Base-by-base conservation (phyloP, 164 flowering plant species). In the Chloranthus sessilifolius region DNA sequence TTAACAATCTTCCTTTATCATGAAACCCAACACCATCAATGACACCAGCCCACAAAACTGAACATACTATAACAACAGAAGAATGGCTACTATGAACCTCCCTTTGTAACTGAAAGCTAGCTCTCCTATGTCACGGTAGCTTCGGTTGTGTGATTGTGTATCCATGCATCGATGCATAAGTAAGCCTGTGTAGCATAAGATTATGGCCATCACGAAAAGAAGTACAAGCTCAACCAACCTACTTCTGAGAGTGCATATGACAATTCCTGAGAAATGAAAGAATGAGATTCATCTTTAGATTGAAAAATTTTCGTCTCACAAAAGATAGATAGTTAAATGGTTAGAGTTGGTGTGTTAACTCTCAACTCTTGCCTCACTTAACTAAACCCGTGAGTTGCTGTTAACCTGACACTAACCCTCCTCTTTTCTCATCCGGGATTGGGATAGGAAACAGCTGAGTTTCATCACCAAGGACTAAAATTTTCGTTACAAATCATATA, bases 171-270 rank as follows among this genome's bases (percentile, higher is more conserved):
- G 16, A 1, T 47, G 28, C 9, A 47, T 12, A 25, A 47, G 34
- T 21, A 47, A 5, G 14, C 51, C 37, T 1, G 51, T 47, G 51
- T 47, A 47, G 36, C 51, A 47, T 26, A 7, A 28, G 5, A 47
- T 12, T 3, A 22, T 28, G 1, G 34, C 51, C 9, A 47, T 2
- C 1, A 47, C 17, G 17, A 47, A 47, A 47, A 12, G 3, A 26
- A n/a, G 7, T 5, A 15, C 14, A 47, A 29, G 19, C 51, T 20
- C 5, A 47, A n/a, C 51, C 51, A 47, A 7, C 51, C 51, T 14
- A 17, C 51, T 29, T 47, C 34, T 47, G 51, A 47, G 34, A 47
- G 51, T 29, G 51, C 51, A 27, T 29, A 47, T 47, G 8, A 33
- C 51, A 19, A 47, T 19, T 25, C 51, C 51, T 47, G 37, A n/a